A percentile compares a stretch with the other conserved stretches of the same genome.
Evolutionary conservation across 495 filamentous ascomycete species (phyloP).

Genomic region (Penicillium cosmopolitanum): DNA sequence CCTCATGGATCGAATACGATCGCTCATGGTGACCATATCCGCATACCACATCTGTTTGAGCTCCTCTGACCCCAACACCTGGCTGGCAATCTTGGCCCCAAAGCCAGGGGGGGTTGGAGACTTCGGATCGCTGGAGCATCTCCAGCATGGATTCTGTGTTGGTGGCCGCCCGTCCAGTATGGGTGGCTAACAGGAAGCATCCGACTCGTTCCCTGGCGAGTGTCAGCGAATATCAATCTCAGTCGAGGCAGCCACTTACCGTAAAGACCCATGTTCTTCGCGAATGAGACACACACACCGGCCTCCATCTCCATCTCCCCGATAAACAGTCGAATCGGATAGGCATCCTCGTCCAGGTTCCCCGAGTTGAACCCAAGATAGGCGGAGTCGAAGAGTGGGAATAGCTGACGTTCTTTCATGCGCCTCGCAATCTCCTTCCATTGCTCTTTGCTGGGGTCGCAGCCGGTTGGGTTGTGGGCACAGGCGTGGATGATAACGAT

Average conservation of each 20-base stretch:
- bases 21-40: conserved; percentile 46
- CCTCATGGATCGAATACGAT: conserved; percentile 41
- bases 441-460: conserved; percentile 44
- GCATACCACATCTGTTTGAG: conserved; percentile 40
- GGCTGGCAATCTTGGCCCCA: conserved; percentile 43
- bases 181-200: conserved; percentile 24
- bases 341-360: conserved; percentile 45
- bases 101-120: conserved; percentile 47
- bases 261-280: conserved; percentile 55
- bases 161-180: conserved; percentile 18
- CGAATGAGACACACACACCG: conserved; percentile 43
- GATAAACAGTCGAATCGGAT: conserved; percentile 42
- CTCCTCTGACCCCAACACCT: conserved; percentile 29
- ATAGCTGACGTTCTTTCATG: conserved; percentile 34
- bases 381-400: conserved; percentile 50
- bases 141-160: conserved; percentile 35
- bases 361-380: conserved; percentile 51
- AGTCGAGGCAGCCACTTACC: conserved; percentile 22
- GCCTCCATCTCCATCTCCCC: conserved; percentile 33
- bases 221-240: background rate
- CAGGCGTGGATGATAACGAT: conserved; percentile 50
- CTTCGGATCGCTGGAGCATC: conserved; percentile 41
- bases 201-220: conserved; percentile 34
- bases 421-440: conserved; percentile 43
- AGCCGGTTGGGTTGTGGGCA: conserved; percentile 52